Percentiles rank a stretch among this genome's conserved stretches.
phyloP scores from a whole-genome alignment of 2,329 filamentous ascomycete genomes.

The Exserohilum turcica region DNA sequence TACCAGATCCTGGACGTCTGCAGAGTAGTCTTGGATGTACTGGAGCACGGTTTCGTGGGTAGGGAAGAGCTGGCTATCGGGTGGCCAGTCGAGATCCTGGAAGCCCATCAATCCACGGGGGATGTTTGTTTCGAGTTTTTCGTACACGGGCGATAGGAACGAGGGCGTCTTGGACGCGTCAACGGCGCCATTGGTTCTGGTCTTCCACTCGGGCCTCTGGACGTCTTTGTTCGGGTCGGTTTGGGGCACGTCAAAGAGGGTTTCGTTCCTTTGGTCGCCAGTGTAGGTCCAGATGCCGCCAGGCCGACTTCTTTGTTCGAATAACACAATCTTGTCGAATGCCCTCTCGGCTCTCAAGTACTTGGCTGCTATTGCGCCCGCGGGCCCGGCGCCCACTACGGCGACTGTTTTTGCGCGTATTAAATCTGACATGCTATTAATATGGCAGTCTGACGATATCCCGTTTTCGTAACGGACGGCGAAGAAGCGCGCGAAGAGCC shows the following conservation, averaged over 20 bases:
- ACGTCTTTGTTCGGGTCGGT: constrained; percentile 64
- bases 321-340: constrained; percentile 74
- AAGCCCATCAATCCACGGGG: constrained; percentile 81
- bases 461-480: not conserved
- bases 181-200: not conserved
- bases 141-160: constrained; percentile 85
- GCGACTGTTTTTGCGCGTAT: constrained; percentile 65
- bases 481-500: not conserved
- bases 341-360: constrained; percentile 72
- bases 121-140: constrained; percentile 83
- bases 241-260: constrained; percentile 66
- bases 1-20: constrained; percentile 70
- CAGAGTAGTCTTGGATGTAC: constrained; percentile 75
- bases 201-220: constrained; percentile 65
- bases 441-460: constrained; percentile 17
- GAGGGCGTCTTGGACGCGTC: constrained; percentile 52
- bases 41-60: constrained; percentile 70
- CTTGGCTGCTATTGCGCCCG: constrained; percentile 78
- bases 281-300: constrained; percentile 90
- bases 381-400: constrained; percentile 82
- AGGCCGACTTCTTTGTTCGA: constrained; percentile 76
- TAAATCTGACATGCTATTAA: constrained; percentile 14
- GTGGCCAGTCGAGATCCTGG: constrained; percentile 69
- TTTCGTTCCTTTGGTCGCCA: constrained; percentile 53
- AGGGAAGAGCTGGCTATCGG: constrained; percentile 73